A percentile compares a stretch with the other conserved stretches of the same genome.
These are phyloP conservation scores for Beauveria caledonica DNA, from an alignment of 2,329 filamentous ascomycete species.

Conservation along the genomic window DNA sequence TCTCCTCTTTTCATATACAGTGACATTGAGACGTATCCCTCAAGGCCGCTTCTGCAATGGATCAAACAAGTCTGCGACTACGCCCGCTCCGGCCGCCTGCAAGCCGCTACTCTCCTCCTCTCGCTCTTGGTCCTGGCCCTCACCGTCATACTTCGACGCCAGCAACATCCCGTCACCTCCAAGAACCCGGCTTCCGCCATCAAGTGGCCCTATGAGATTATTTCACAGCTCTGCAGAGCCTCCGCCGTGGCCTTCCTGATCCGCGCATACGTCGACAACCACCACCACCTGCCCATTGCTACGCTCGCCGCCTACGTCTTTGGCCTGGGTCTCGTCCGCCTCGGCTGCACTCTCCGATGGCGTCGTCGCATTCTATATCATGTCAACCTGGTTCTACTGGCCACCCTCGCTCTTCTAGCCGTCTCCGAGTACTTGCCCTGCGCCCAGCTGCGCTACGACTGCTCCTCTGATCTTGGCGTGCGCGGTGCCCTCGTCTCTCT, in stretches of 20 bases:
- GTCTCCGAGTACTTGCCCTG: slow-evolving; percentile 35
- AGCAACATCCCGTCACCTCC: slow-evolving; percentile 15
- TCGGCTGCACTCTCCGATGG: slow-evolving; percentile 34
- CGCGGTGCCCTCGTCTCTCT: slow-evolving; percentile 30
- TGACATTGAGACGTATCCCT: slow-evolving; percentile 6
- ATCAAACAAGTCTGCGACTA: slow-evolving; percentile 29
- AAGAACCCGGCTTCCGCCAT: slow-evolving; percentile 31
- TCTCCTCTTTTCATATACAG: neutral
- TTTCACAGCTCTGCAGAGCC: slow-evolving; percentile 32
- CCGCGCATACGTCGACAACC: slow-evolving; percentile 26
- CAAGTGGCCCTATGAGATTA: slow-evolving; percentile 34
- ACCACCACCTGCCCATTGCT: slow-evolving; percentile 29
- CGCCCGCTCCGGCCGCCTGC: slow-evolving; percentile 33
- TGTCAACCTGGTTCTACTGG: slow-evolving; percentile 36
- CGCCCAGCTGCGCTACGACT: slow-evolving; percentile 27
- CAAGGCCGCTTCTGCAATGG: slow-evolving; percentile 24
- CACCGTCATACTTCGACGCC: slow-evolving; percentile 4
- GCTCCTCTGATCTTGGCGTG: slow-evolving; percentile 22
- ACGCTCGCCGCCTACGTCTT: slow-evolving; percentile 32
- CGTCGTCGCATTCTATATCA: slow-evolving; percentile 39
- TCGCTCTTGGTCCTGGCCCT: slow-evolving; percentile 29
- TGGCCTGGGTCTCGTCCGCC: slow-evolving; percentile 34
- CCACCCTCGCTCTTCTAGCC: slow-evolving; percentile 28
- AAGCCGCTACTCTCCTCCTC: slow-evolving; percentile 27
- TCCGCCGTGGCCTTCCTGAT: slow-evolving; percentile 32